phyloP scores from a whole-genome alignment of 2,329 filamentous ascomycete species.

The Grosmannia penicillata region DNA sequence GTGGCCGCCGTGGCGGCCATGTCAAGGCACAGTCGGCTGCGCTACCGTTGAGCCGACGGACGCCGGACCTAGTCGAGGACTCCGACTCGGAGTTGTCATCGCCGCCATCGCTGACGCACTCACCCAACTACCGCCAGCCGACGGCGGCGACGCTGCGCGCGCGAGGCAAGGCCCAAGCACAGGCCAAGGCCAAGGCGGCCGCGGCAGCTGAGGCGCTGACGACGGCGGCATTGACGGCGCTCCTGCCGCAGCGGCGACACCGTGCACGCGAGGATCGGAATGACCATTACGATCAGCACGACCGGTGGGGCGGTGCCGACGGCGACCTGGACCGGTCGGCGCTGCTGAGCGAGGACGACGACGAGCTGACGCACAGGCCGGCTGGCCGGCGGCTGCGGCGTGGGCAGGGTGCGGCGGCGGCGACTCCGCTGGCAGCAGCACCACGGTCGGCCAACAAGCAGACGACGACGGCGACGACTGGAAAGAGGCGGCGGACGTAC shows the following conservation, averaged over 20 bases:
- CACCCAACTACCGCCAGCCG: conserved; percentile 34
- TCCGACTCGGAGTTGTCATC: conserved; percentile 43
- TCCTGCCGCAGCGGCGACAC: conserved; percentile 37
- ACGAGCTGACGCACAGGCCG: conserved; percentile 35
- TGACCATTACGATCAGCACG: conserved; percentile 9
- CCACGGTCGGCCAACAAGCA: conserved; percentile 7
- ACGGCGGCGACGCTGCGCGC: not conserved
- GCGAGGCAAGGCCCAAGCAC: conserved; percentile 4
- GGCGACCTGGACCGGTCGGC: conserved; percentile 27
- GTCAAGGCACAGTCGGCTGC: conserved; percentile 18
- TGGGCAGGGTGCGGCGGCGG: not conserved
- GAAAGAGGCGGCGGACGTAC: conserved; percentile 30
- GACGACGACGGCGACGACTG: conserved; percentile 3
- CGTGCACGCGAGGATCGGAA: conserved; percentile 12
- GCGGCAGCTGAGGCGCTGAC: conserved; percentile 27
- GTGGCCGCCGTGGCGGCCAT: conserved; percentile 17
- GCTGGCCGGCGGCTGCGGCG: conserved; percentile 19
- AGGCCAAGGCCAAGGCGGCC: conserved; percentile 10
- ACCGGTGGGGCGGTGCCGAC: conserved; percentile 21
- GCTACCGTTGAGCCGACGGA: conserved; percentile 20
- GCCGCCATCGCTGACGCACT: conserved; percentile 51
- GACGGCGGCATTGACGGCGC: conserved; percentile 36
- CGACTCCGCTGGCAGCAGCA: conserved; percentile 1
- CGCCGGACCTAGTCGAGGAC: conserved; percentile 24
- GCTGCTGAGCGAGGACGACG: conserved; percentile 33